Percentiles rank a stretch among this genome's conserved stretches.
Conservation (phyloP, 2,329 filamentous ascomycete species). For the Ceratocystis cacaofunesta region DNA sequence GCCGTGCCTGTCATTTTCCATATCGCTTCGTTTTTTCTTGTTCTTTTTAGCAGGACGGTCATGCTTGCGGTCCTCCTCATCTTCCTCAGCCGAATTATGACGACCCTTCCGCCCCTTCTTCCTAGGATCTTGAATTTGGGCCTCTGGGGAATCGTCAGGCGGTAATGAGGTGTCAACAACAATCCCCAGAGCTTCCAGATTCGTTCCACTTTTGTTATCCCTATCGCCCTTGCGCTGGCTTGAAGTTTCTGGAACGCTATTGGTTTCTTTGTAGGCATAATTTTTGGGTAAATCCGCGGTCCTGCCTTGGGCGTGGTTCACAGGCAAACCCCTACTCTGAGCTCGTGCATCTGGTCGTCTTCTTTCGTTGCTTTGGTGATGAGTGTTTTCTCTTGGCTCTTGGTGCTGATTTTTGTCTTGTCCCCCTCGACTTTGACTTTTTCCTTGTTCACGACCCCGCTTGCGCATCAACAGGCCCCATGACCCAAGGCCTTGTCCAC, state of each 20-base stretch:
- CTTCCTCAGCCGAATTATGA: slow-evolving; percentile 9
- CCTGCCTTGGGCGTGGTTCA: neutral
- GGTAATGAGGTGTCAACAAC: slow-evolving; percentile 5
- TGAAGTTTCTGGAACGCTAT: too few species aligned
- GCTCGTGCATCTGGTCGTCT: neutral
- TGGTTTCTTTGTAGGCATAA: neutral
- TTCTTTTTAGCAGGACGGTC: slow-evolving; percentile 1
- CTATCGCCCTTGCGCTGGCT: neutral
- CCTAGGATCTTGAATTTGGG: neutral
- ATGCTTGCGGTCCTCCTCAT: neutral
- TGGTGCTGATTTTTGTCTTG: slow-evolving; percentile 3
- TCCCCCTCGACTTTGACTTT: neutral
- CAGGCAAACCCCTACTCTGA: neutral
- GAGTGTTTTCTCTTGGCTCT: neutral
- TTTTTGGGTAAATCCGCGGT: neutral
- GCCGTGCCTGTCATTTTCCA: neutral
- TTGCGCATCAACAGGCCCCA: slow-evolving; percentile 12
- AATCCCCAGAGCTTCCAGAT: slow-evolving; percentile 10
- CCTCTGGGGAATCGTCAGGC: neutral
- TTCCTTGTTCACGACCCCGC: neutral
- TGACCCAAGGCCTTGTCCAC: neutral
- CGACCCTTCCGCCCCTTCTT: slow-evolving; percentile 8
- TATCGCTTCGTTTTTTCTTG: slow-evolving; percentile 8
- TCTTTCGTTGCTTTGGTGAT: neutral
- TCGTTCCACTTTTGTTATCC: neutral